A percentile compares a stretch with the other conserved stretches of the same genome.
Conservation (phyloP, 495 filamentous ascomycete species). For the Aspergillus coremiiformis region DNA sequence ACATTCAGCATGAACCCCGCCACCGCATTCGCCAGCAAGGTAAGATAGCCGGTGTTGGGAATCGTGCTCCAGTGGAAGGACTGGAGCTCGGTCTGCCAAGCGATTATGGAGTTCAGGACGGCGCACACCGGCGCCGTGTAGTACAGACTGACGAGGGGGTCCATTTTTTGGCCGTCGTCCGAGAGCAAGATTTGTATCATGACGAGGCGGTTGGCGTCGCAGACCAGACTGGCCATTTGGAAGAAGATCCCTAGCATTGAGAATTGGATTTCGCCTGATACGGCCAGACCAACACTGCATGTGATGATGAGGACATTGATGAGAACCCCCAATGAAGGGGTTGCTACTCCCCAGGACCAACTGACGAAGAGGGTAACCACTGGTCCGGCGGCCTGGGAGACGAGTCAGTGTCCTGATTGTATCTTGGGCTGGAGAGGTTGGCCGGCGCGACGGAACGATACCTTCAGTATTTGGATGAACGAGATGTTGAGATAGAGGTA, state of each 20-base stretch:
- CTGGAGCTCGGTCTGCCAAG: constrained; percentile 50
- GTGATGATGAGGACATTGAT: constrained; percentile 69
- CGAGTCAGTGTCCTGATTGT: too few relatives aligned
- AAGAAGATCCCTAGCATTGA: constrained; percentile 58
- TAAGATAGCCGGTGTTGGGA: constrained; percentile 46
- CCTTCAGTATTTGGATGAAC: constrained; percentile 83
- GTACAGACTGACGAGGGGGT: constrained; percentile 75
- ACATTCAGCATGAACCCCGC: constrained; percentile 74
- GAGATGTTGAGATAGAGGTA: constrained; percentile 70
- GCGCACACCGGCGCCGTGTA: constrained; percentile 79
- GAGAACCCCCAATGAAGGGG: constrained; percentile 51
- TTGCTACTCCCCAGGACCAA: constrained; percentile 57
- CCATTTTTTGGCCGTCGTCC: constrained; percentile 68
- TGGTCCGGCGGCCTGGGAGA: constrained; percentile 55
- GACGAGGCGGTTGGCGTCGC: constrained; percentile 69
- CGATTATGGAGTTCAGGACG: constrained; percentile 62
- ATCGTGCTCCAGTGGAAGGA: constrained; percentile 48
- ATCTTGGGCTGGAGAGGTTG: too few relatives aligned
- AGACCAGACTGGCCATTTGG: constrained; percentile 62
- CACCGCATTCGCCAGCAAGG: constrained; percentile 58
- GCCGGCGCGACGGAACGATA: constrained; percentile 17
- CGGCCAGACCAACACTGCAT: constrained; percentile 63
- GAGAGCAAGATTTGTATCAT: constrained; percentile 69
- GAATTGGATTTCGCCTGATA: constrained; percentile 70
- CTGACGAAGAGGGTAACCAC: constrained; percentile 58